Evolutionary conservation across 78 protist genomes (phyloP), one percentile per base, ranked within the genome.

Genomic region (slime mould (Dictyostelium discoideum)): DNA sequence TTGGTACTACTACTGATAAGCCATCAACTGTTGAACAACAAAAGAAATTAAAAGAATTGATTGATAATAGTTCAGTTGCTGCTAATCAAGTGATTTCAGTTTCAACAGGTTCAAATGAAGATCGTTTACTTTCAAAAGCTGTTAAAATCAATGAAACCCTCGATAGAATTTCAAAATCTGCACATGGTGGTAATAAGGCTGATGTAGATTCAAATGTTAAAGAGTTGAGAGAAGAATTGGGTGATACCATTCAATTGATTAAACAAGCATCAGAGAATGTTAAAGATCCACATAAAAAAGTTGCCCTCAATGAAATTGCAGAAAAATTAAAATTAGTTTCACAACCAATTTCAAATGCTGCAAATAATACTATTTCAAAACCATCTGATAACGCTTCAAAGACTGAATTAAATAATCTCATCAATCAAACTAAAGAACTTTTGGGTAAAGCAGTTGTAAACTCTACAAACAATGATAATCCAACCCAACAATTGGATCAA

Each of bases 281-380:
- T n/a, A 72, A 72, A 32, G 95, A 90, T 50, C 80, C 22, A 48
- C 95, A 90, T 39, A 90, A 90, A 26, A 80, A 90, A 40, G 95
- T 90, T 54, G 95, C 95, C 18, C 84, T 90, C 57, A 90, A 90
- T 77, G 95, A 90, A 46, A 16, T 90, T 9, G 95, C 95, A 46
- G 95, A 90, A 78, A 90, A 82, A 48, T 44, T 90, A 3, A 90
- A 90, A 85, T 39, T 11, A 24, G n/a, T 83, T 10, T 42, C 85
- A n/a, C 87, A 90, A 73, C 95, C 87, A 60, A 37, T 90, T 26
- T 13, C 89, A n/a, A 73, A 48, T 78, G 63, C 69, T 32, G 95
- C 95, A 4, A 72, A 69, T 44, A 72, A 67, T 72, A 44, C 79
- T 1, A 84, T 73, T 39, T 72, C 57, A 1, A 80, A 82, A 32